Evolutionary conservation across 2,329 filamentous ascomycete genomes (phyloP), one percentile per base, ranked within the genome.

Genomic region (Drechslerella coelobrocha): DNA sequence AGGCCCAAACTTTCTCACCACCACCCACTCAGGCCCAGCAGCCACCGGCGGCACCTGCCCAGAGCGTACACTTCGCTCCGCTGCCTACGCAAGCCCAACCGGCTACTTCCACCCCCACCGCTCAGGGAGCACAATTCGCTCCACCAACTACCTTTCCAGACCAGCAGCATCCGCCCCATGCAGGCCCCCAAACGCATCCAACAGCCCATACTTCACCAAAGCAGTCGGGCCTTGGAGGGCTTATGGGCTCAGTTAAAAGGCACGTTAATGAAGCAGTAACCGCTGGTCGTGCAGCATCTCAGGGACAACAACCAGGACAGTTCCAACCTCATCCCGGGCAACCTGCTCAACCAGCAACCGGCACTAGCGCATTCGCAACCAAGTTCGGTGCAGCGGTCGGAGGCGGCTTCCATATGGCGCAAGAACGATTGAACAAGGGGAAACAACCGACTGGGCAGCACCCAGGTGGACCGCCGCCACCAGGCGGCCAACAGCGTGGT

Each of bases 301-400:
- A 68, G n/a, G 43, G 43, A 48, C 12, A 21, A 10, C 43, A 8
- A 14, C 23, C 48, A 4, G 26, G 10, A 26, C 48, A 27, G 9
- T 24, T 27, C 7, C 14, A n/a, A 45, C 14, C 41, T 4, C 9
- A 2, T 4, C 27, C 48, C 48, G 19, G 17, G 9, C 23, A 12
- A 24, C 21, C 23, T 21, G 43, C n/a, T 19, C 43, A 8, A 19
- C 43, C 10, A 19, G 47, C n/a, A 2, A 54, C 34, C 45, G 29
- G 65, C 9, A 41, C 52, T 48, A 62, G 45, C 31, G 52, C 51
- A 39, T 53, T 69, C 19, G 65, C 65, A 31, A 62, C 57, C 48
- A 69, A 62, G 24, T 62, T 69, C 23, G 65, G 65, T 12, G 65
- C 57, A 9, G 62, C 62, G 10, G 50, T 69, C 21, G 65, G 65